Percentiles rank a stretch among this genome's conserved stretches.
phyloP scores from a whole-genome alignment of 1,139 yeast species.

The Yamadazyma mexicana region DNA sequence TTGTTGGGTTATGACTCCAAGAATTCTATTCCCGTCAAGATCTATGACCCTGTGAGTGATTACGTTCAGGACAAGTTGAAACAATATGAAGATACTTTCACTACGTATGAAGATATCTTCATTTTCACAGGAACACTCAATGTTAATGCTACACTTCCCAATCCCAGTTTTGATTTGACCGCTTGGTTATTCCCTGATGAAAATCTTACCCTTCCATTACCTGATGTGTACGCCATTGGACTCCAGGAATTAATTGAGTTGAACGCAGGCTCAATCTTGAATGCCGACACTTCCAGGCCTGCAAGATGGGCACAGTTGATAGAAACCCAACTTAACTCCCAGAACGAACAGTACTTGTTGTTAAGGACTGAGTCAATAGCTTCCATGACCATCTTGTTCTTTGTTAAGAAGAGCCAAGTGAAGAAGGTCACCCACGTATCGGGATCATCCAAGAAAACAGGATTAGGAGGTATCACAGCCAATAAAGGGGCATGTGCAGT shows the following conservation, averaged over 20 bases:
- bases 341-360: slow-evolving; percentile 34
- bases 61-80: slow-evolving; percentile 65
- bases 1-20: slow-evolving; percentile 76
- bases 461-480: slow-evolving; percentile 89
- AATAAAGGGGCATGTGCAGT: slow-evolving; percentile 92
- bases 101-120: slow-evolving; percentile 57
- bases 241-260: slow-evolving; percentile 91
- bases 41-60: slow-evolving; percentile 88
- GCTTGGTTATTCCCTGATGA: slow-evolving; percentile 82
- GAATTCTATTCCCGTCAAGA: slow-evolving; percentile 65
- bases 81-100: slow-evolving; percentile 53
- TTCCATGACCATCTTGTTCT: slow-evolving; percentile 42
- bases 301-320: slow-evolving; percentile 62
- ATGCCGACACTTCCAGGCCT: slow-evolving; percentile 67
- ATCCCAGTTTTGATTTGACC: slow-evolving; percentile 54
- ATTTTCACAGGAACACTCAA: slow-evolving; percentile 87
- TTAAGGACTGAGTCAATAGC: slow-evolving; percentile 46
- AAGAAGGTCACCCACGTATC: slow-evolving; percentile 69
- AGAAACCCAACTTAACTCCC: slow-evolving; percentile 54
- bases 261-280: slow-evolving; percentile 77
- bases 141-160: slow-evolving; percentile 70
- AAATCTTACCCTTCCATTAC: slow-evolving; percentile 41
- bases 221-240: slow-evolving; percentile 83
- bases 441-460: slow-evolving; percentile 82
- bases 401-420: slow-evolving; percentile 47